Conservation (phyloP, 2,329 filamentous ascomycete species). For the Lachnellula cervina region DNA sequence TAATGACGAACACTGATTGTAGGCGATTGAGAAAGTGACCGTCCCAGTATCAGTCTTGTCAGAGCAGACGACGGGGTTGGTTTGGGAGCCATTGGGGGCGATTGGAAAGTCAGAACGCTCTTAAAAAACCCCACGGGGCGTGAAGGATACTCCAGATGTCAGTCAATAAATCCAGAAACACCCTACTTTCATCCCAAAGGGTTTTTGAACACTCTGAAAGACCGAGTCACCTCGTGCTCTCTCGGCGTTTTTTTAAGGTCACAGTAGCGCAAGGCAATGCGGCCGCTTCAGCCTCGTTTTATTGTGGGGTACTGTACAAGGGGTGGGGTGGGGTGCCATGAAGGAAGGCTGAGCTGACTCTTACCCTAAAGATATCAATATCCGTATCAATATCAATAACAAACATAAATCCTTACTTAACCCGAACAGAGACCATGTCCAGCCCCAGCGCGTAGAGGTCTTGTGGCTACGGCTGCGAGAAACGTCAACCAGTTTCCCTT, state of each 20-base stretch:
- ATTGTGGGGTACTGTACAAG: background rate
- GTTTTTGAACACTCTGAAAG: background rate
- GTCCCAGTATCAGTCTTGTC: constrained; percentile 20
- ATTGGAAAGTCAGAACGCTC: background rate
- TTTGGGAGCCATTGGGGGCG: constrained; percentile 27
- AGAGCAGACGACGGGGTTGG: constrained; percentile 18
- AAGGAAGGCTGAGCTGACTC: background rate
- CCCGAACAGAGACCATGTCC: constrained; percentile 14
- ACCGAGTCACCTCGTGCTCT: background rate
- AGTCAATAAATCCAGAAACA: background rate
- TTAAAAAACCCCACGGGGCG: background rate
- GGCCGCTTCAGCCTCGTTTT: constrained; percentile 5
- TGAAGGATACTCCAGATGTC: background rate
- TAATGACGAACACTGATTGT: constrained; percentile 41
- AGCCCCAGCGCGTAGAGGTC: constrained; percentile 24
- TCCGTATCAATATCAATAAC: background rate
- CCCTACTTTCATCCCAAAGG: background rate
- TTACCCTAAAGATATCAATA: background rate
- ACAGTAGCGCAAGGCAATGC: background rate
- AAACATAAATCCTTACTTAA: constrained; percentile 6
- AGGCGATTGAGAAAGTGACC: constrained; percentile 19
- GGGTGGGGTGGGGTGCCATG: background rate
- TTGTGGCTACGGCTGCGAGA: constrained; percentile 28
- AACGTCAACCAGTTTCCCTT: constrained; percentile 13
- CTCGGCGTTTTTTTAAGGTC: background rate